These are phyloP conservation scores for Capronia epimyces DNA, from an alignment of 2,329 filamentous ascomycete species.

Conservation along the genomic window DNA sequence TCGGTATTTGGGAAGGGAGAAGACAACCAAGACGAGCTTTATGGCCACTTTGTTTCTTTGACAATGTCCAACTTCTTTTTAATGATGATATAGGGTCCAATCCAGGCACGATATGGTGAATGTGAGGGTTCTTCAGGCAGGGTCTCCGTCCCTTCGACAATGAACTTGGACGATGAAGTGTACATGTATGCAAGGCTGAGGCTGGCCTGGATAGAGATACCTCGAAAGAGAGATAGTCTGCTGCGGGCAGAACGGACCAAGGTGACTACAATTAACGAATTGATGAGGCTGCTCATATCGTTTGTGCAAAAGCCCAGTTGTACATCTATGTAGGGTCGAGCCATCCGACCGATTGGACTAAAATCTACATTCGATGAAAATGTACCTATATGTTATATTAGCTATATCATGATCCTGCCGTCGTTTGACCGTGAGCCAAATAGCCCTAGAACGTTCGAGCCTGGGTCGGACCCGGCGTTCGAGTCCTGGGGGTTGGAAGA, in stretches of 20 bases:
- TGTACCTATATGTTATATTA: neutral
- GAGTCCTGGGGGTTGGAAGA: neutral
- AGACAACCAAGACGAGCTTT: neutral
- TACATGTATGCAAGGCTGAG: too few species aligned
- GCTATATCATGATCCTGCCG: conserved; percentile 20
- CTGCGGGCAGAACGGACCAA: too few species aligned
- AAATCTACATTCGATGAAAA: neutral
- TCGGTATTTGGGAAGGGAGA: neutral
- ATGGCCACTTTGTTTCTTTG: neutral
- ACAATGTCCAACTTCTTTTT: neutral
- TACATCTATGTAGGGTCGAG: too few species aligned
- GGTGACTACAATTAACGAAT: too few species aligned
- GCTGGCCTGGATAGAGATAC: too few species aligned
- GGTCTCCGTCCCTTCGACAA: too few species aligned
- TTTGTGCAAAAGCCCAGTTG: too few species aligned
- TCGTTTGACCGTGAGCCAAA: conserved; percentile 14
- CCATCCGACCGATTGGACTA: too few species aligned
- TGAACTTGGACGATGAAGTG: too few species aligned
- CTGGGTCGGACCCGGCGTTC: neutral
- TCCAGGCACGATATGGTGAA: neutral
- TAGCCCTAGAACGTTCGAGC: conserved; percentile 17
- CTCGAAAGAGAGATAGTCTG: too few species aligned
- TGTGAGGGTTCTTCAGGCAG: too few species aligned
- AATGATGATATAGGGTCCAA: neutral
- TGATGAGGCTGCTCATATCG: too few species aligned